Base-by-base conservation (phyloP, 1,284 basidiomycete species). In the Fomes fomentarius region DNA sequence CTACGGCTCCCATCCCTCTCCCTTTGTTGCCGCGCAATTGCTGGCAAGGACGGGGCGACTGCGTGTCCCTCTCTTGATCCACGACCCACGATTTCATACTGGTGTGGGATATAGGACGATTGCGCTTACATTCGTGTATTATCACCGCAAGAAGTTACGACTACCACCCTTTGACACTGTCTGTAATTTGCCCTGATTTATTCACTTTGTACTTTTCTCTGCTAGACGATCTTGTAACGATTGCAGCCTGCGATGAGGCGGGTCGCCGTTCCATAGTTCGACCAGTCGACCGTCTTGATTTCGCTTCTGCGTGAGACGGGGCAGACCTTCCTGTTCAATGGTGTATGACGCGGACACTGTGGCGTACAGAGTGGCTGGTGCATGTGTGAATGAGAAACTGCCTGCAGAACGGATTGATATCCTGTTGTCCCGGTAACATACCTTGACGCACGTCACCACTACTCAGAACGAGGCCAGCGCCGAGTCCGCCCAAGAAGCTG, bases 291-390 rank as follows among this genome's bases (percentile, higher is more conserved):
- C 72, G 39, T 72, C 70, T 6, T 60, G 58, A 6, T 51, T 46
- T 22, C 50, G 37, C 12, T 15, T 31, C 17, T 60, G 58, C 8
- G 74, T 69, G 44, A 82, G 57, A 31, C 55, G 56, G 2, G 93
- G 93, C 54, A 94, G 69, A 1, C 93, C 91, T 59, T 76, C 76
- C 67, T 96, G 94, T 70, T 96, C 89, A 46, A 96, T 90, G 25
- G 80, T 79, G 66, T 89, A 96, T 0, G 90, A 91, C 1, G 94
- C 90, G 4, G 91, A 91, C 10, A 94, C 81, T 0, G 88, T 79
- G 7, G 82, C 93, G 64, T 90, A 86, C 19, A 91, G 76, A 1
- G 78, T 75, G 34, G 89, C 91, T 93, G 63, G 28, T 39, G n/a
- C 47, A 50, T 22, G 14, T 48, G 37, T 60, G 24, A 15, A 25